These are phyloP conservation scores for Cyberlindnera americana DNA, from an alignment of 805 yeast genomes.

Conservation along the genomic window DNA sequence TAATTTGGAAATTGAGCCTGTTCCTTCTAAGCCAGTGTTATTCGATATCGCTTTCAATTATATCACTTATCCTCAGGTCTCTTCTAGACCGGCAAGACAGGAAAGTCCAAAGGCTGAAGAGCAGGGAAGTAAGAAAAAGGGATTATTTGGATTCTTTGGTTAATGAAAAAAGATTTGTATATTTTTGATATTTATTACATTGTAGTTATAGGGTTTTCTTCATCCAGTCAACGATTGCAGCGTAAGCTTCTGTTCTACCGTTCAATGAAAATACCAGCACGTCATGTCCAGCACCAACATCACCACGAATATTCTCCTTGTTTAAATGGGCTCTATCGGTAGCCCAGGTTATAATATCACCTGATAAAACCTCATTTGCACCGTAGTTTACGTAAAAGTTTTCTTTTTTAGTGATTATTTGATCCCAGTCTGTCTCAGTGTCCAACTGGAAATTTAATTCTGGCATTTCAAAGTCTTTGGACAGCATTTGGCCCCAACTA, in stretches of 20 bases:
- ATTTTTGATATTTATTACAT: neutral
- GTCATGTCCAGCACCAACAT: neutral
- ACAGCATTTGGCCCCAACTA: neutral
- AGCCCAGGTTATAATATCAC: slow-evolving; percentile 5
- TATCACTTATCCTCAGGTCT: slow-evolving; percentile 41
- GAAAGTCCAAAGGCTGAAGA: neutral
- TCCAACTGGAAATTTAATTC: slow-evolving; percentile 1
- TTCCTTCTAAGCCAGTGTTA: slow-evolving; percentile 81
- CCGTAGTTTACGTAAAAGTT: slow-evolving; percentile 4
- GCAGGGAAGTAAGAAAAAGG: slow-evolving; percentile 44
- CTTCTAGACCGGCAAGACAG: slow-evolving; percentile 15
- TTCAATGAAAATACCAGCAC: neutral
- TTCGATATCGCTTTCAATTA: slow-evolving; percentile 90
- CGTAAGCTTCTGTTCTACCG: neutral
- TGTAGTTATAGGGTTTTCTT: neutral
- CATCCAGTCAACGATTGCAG: neutral
- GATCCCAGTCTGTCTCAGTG: slow-evolving; percentile 5
- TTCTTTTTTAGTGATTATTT: neutral
- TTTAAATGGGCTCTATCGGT: neutral
- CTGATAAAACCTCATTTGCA: slow-evolving; percentile 9
- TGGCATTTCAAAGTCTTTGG: neutral
- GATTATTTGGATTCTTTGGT: slow-evolving; percentile 74
- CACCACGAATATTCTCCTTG: neutral
- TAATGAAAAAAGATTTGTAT: slow-evolving; percentile 25
- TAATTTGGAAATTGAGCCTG: slow-evolving; percentile 43